Evolutionary conservation across 257 asterid species (phyloP).

Genomic region (Jacaranda copaia): DNA sequence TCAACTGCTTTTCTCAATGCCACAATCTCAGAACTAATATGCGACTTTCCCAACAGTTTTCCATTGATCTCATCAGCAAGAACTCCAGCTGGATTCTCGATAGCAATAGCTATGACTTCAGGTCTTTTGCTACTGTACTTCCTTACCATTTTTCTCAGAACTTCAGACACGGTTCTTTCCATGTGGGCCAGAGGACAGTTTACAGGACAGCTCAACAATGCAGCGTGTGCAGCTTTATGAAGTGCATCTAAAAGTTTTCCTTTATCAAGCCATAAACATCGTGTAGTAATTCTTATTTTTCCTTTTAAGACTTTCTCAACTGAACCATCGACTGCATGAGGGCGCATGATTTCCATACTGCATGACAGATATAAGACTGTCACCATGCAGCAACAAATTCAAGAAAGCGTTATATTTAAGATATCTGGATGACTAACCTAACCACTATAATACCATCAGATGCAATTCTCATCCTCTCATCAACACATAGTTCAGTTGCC

Average conservation of each 20-base stretch:
- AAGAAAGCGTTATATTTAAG: slow-evolving; percentile 22
- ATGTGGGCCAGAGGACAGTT: slow-evolving; percentile 82
- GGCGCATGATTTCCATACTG: slow-evolving; percentile 98
- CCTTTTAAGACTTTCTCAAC: slow-evolving; percentile 74
- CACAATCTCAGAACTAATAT: slow-evolving; percentile 53
- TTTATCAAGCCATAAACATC: slow-evolving; percentile 98
- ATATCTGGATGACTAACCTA: slow-evolving; percentile 54
- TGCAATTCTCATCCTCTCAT: slow-evolving; percentile 92
- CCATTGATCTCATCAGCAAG: slow-evolving; percentile 81
- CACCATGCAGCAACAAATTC: slow-evolving; percentile 34
- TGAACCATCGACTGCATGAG: slow-evolving; percentile 55
- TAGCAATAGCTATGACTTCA: slow-evolving; percentile 86
- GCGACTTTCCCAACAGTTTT: slow-evolving; percentile 70
- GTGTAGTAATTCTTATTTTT: slow-evolving; percentile 93
- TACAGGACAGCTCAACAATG: slow-evolving; percentile 90
- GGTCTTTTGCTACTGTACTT: slow-evolving; percentile 96
- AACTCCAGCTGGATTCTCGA: slow-evolving; percentile 87
- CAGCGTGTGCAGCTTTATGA: slow-evolving; percentile 96
- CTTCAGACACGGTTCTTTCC: slow-evolving; percentile 94
- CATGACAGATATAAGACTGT: slow-evolving; percentile 37
- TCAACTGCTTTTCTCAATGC: slow-evolving; percentile 67
- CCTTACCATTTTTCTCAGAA: slow-evolving; percentile 89
- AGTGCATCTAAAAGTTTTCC: slow-evolving; percentile 98
- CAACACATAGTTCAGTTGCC: slow-evolving; percentile 83
- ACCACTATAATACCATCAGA: slow-evolving; percentile 94